Percentiles rank a stretch among this genome's conserved stretches.
Evolutionary conservation across 2,329 filamentous ascomycete species (phyloP).

Genomic region (Scytalidium lignicola): DNA sequence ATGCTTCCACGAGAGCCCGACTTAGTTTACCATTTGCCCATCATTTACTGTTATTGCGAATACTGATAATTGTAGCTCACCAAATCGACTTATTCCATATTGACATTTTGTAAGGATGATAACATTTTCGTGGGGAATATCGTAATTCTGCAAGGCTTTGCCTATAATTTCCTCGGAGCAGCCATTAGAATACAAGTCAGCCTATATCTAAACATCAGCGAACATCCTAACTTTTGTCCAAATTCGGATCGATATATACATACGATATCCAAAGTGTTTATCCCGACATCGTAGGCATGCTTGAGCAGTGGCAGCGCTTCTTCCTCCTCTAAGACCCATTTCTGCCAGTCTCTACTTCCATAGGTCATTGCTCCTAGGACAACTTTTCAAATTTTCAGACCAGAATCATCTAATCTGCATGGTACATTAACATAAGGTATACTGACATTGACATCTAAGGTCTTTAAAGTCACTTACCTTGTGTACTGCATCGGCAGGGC

Average conservation of each 20-base stretch:
- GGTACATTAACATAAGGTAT: too few species aligned
- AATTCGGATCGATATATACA: constrained; percentile 11
- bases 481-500: neutral
- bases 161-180: constrained; percentile 26
- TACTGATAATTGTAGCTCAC: constrained; percentile 35
- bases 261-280: constrained; percentile 53
- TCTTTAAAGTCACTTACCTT: too few species aligned
- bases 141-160: constrained; percentile 57
- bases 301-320: constrained; percentile 47
- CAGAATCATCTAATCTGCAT: constrained; percentile 38
- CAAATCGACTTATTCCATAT: constrained; percentile 36
- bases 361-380: constrained; percentile 49
- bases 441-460: too few species aligned
- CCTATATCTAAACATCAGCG: constrained; percentile 15
- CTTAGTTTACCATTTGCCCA: constrained; percentile 39
- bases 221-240: too few species aligned
- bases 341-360: constrained; percentile 40
- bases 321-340: constrained; percentile 42
- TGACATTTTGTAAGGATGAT: constrained; percentile 61
- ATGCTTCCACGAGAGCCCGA: constrained; percentile 53
- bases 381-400: constrained; percentile 47
- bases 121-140: constrained; percentile 57
- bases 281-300: constrained; percentile 47
- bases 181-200: constrained; percentile 57
- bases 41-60: constrained; percentile 28